These are phyloP conservation scores for Phytopythium litorale DNA, from an alignment of 352 stramenopile genomes.

Conservation along the genomic window DNA sequence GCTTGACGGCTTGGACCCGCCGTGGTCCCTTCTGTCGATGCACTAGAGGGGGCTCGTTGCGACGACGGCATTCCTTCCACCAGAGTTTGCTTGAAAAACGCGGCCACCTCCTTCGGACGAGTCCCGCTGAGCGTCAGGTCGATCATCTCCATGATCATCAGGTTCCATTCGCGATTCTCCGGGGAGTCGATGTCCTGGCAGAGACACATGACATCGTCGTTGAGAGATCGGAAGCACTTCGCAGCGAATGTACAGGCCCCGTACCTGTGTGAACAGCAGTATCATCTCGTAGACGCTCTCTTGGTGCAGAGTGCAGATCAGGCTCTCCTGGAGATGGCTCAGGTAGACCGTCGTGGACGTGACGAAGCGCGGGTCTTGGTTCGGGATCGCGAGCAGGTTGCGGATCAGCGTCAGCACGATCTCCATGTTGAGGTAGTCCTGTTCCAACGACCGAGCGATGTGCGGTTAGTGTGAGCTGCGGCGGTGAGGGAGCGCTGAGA, in stretches of 20 bases:
- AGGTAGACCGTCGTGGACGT: constrained; percentile 76
- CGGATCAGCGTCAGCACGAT: constrained; percentile 83
- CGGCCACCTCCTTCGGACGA: constrained; percentile 58
- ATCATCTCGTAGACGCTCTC: constrained; percentile 89
- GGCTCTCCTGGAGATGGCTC: constrained; percentile 75
- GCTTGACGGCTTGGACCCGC: neutral
- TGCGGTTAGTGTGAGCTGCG: neutral
- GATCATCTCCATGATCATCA: constrained; percentile 89
- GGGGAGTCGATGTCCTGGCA: constrained; percentile 73
- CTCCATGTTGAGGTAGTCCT: constrained; percentile 87
- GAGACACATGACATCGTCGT: neutral
- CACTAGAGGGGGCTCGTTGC: neutral
- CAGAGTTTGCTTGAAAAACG: constrained; percentile 39
- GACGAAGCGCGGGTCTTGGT: constrained; percentile 76
- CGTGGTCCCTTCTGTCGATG: neutral
- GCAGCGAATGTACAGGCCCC: neutral
- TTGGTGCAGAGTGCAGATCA: constrained; percentile 72
- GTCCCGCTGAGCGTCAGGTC: constrained; percentile 75
- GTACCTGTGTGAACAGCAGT: constrained; percentile 69
- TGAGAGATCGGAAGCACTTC: neutral
- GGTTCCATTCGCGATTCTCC: constrained; percentile 85
- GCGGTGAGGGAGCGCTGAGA: neutral
- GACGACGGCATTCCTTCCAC: neutral
- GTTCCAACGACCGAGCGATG: neutral
- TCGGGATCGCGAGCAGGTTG: constrained; percentile 81